These are phyloP conservation scores for Wickerhamomyces sp. DNA, from an alignment of 1,139 yeast genomes.

Conservation along the genomic window DNA sequence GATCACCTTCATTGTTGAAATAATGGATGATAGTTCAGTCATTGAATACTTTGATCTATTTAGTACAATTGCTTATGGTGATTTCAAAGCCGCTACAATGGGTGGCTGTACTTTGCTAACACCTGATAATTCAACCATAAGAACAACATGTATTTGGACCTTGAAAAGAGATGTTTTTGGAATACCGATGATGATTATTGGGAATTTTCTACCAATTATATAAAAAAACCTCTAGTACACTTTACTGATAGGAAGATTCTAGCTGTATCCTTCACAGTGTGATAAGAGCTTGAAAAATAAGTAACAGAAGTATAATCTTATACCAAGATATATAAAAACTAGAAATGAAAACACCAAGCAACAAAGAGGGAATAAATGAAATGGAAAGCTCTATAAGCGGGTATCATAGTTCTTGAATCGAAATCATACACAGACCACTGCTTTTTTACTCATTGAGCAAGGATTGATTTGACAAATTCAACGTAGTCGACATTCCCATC, in stretches of 20 bases:
- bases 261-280: neutral
- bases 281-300: neutral
- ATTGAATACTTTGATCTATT: conserved; percentile 84
- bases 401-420: neutral
- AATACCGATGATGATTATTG: conserved; percentile 94
- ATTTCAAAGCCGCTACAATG: conserved; percentile 86
- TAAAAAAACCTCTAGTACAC: conserved; percentile 15
- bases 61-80: conserved; percentile 85
- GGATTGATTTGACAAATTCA: conserved; percentile 87
- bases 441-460: conserved; percentile 56
- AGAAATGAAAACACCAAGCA: neutral
- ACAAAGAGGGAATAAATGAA: neutral
- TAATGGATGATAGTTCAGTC: conserved; percentile 83
- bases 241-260: neutral
- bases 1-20: conserved; percentile 76
- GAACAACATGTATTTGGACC: conserved; percentile 77
- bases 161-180: conserved; percentile 90
- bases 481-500: conserved; percentile 96
- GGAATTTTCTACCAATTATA: conserved; percentile 78
- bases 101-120: conserved; percentile 74
- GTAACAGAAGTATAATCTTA: neutral
- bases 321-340: neutral
- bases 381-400: neutral
- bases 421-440: neutral
- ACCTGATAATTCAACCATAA: conserved; percentile 35